A percentile compares a stretch with the other conserved stretches of the same genome.
Evolutionary conservation across 768 basidiomycete species (phyloP).

Genomic region (Punctularia strigosozonata): DNA sequence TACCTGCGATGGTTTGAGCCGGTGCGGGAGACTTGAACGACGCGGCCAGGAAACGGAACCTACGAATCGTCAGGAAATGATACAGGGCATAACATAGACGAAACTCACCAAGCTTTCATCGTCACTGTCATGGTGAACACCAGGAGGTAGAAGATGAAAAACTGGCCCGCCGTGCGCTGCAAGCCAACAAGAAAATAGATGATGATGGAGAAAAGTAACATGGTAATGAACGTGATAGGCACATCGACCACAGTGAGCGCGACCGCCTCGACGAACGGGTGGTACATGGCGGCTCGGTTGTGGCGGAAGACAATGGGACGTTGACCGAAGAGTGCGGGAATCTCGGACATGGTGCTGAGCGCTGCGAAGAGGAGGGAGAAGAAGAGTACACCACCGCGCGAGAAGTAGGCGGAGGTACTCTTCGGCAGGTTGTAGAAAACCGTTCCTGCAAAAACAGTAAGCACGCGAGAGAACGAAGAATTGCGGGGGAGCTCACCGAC

Average conservation of each 20-base stretch:
- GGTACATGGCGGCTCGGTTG: constrained; percentile 48
- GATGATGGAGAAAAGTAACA: constrained; percentile 32
- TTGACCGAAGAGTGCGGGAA: constrained; percentile 42
- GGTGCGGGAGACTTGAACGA: neutral
- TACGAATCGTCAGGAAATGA: too few relatives aligned
- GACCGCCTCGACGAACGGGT: constrained; percentile 40
- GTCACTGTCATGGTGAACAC: constrained; percentile 44
- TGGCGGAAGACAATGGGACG: constrained; percentile 51
- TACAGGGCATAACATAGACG: too few relatives aligned
- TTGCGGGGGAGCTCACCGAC: too few relatives aligned
- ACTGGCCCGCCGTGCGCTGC: constrained; percentile 42
- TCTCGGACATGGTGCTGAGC: constrained; percentile 51
- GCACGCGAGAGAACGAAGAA: too few relatives aligned
- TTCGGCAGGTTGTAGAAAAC: constrained; percentile 49
- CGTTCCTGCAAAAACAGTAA: too few relatives aligned
- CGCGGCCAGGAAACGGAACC: neutral
- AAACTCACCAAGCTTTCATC: constrained; percentile 73
- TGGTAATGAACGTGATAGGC: constrained; percentile 39
- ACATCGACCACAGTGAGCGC: constrained; percentile 52
- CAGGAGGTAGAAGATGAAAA: constrained; percentile 54
- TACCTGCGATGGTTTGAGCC: neutral
- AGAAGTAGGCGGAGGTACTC: constrained; percentile 52
- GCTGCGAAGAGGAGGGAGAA: constrained; percentile 49
- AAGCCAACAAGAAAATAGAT: constrained; percentile 55
- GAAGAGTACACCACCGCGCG: constrained; percentile 70